phyloP scores from a whole-genome alignment of 148 eudicot species.

The Cornus controversa region DNA sequence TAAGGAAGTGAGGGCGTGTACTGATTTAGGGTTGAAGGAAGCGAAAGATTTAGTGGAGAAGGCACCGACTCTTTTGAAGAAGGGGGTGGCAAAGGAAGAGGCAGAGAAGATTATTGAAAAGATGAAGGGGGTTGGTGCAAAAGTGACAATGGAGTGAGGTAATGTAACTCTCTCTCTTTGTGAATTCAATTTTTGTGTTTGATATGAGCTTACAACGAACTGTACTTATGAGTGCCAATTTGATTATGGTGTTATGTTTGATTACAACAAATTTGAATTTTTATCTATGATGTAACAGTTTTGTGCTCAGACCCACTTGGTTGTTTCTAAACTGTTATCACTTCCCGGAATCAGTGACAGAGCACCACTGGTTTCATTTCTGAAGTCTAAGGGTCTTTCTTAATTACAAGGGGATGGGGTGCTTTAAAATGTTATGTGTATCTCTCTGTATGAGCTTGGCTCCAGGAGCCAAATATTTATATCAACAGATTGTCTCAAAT shows the following conservation, averaged over 20 bases:
- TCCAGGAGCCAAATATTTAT: no score
- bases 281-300: no score
- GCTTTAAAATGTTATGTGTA: no score
- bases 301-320: no score
- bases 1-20: constrained; percentile 86
- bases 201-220: not conserved
- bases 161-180: not conserved
- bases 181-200: not conserved
- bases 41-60: constrained; percentile 95
- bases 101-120: constrained; percentile 88
- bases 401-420: no score
- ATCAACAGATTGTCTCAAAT: no score
- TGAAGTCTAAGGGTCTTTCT: no score
- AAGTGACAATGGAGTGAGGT: constrained; percentile 87
- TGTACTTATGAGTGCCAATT: not conserved
- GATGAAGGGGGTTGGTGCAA: constrained; percentile 82
- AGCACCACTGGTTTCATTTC: no score
- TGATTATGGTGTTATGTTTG: not conserved
- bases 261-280: not conserved
- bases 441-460: no score
- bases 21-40: constrained; percentile 88
- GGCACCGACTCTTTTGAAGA: constrained; percentile 87
- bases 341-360: no score
- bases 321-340: no score
- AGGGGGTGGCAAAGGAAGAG: constrained; percentile 79